Evolutionary conservation across 1,139 yeast genomes (phyloP), one percentile per base, ranked within the genome.

Genomic region (Lodderomyces metapsilosis): DNA sequence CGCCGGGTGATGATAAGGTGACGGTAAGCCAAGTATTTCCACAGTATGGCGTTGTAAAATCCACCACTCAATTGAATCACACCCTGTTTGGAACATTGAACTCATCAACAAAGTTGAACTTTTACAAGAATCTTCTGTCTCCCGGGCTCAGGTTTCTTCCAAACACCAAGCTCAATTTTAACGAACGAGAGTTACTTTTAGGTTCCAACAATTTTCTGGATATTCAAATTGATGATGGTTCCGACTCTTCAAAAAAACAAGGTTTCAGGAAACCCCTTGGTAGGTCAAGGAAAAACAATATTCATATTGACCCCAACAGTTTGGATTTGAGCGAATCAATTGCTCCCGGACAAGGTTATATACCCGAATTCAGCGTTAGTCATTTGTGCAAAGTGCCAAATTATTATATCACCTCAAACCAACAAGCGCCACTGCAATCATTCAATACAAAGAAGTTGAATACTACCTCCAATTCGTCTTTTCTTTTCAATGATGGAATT

Each of bases 271-370:
- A 61, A 41, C 63, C 66, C 2, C 44, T 65, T 33, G 65, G 65
- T 5, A 66, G 64, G 41, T 50, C 61, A 2, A 64, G 61, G 45
- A 69, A 66, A 46, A 56, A 59, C 41, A 59, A 61, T 36, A 56
- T 61, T 9, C 62, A 58, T 40, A 55, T 66, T 17, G 77, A 72
- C 50, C 74, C 75, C 3, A 71, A 72, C 49, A 49, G 57, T 13
- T 46, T 68, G 13, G 76, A 72, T 45, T 63, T 71, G 45, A 49
- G 61, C 5, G 76, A 72, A 39, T 64, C 68, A 4, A 61, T 70
- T 2, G 57, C 71, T 9, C 76, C 76, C 1, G 78, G 78, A 1
- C 75, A 71, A 51, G 78, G 78, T 0, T 67, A 53, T 38, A 65
- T 72, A 34, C 76, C 68, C 34, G 77, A 71, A 47, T 72, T 72